These are phyloP conservation scores for Tremellales sp. DNA, from an alignment of 1,284 basidiomycete species.

Conservation along the genomic window DNA sequence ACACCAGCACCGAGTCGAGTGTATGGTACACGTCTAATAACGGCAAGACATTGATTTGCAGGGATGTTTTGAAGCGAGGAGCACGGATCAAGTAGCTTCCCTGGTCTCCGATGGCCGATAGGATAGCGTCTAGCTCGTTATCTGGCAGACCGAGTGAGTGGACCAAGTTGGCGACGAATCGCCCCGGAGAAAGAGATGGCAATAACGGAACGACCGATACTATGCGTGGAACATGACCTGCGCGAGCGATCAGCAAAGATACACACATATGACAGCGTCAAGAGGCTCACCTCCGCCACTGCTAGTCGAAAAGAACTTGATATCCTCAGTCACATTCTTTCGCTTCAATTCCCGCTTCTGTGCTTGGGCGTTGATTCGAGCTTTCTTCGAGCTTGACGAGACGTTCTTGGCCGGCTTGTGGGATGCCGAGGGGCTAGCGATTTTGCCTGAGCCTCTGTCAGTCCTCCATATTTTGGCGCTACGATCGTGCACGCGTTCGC, in stretches of 20 bases:
- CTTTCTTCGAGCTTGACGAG: slow-evolving; percentile 36
- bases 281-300: slow-evolving; percentile 39
- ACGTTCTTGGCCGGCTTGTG: slow-evolving; percentile 24
- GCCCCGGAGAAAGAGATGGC: slow-evolving; percentile 56
- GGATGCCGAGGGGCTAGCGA: slow-evolving; percentile 46
- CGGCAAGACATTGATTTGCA: slow-evolving; percentile 76
- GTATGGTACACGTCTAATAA: slow-evolving; percentile 70
- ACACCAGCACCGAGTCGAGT: slow-evolving; percentile 80
- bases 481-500: slow-evolving; percentile 9
- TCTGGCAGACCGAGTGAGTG: slow-evolving; percentile 60
- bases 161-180: slow-evolving; percentile 69
- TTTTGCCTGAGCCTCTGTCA: slow-evolving; percentile 59
- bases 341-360: slow-evolving; percentile 59
- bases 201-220: slow-evolving; percentile 49
- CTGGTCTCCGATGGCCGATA: slow-evolving; percentile 11
- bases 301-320: slow-evolving; percentile 48
- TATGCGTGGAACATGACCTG: slow-evolving; percentile 48
- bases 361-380: slow-evolving; percentile 38
- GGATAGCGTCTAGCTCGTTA: slow-evolving; percentile 45
- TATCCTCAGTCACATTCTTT: slow-evolving; percentile 55
- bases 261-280: background rate
- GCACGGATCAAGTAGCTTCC: slow-evolving; percentile 70
- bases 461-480: background rate
- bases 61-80: slow-evolving; percentile 79
- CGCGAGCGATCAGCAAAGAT: background rate